phyloP scores from a whole-genome alignment of 139 green algal species.

The Tetradesmus obliquus region DNA sequence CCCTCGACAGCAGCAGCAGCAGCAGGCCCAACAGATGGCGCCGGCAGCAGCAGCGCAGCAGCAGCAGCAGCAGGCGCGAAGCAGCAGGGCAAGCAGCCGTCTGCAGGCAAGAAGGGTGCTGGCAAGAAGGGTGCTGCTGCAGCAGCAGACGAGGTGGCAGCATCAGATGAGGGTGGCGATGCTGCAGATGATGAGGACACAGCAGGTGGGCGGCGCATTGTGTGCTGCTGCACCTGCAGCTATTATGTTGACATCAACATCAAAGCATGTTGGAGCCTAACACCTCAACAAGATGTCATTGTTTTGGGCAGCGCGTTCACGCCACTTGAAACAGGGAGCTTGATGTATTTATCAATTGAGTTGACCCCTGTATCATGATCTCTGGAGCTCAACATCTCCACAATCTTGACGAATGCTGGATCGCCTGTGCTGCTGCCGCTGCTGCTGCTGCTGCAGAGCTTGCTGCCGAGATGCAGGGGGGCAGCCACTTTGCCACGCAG shows the following conservation, averaged over 20 bases:
- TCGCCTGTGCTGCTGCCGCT: too few species aligned
- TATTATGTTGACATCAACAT: not conserved
- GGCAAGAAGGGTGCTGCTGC: not conserved
- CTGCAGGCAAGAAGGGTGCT: too few species aligned
- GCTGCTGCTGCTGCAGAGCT: not conserved
- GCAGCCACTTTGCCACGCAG: conserved; percentile 30
- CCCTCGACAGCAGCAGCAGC: not conserved
- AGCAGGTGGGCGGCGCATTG: not conserved
- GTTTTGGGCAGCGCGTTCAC: too few species aligned
- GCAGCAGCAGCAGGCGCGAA: not conserved
- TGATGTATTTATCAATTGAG: too few species aligned
- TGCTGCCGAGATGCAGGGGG: not conserved
- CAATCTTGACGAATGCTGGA: too few species aligned
- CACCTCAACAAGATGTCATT: too few species aligned
- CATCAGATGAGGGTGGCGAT: not conserved
- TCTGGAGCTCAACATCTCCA: too few species aligned
- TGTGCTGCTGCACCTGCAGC: not conserved
- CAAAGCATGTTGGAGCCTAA: too few species aligned
- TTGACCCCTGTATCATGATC: too few species aligned
- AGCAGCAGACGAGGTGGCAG: not conserved
- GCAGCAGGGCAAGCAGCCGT: not conserved
- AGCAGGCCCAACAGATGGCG: not conserved
- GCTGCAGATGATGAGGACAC: not conserved
- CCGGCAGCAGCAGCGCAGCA: conserved; percentile 5
- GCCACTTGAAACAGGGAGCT: too few species aligned